Base-by-base conservation (phyloP, 768 basidiomycete genomes). In the Lentinula aciculospora region DNA sequence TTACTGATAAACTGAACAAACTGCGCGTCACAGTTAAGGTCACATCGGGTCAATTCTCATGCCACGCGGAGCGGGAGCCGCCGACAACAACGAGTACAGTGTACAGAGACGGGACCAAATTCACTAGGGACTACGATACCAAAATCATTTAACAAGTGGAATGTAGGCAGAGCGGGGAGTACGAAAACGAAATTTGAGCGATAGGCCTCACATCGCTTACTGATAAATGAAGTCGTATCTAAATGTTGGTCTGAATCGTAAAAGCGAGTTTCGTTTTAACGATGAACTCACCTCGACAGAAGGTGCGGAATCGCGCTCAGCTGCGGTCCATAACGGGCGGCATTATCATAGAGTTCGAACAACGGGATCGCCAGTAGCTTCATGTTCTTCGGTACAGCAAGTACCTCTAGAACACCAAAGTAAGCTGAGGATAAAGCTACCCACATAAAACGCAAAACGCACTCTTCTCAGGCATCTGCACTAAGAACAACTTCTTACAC, bases 321-420 rank as follows among this genome's bases (percentile, higher is more conserved):
- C 66, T 97, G 94, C 0, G 95, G 96, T 1, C 95, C 95, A 66
- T 95, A 95, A 57, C 86, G 79, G 0, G 96, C 94, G 8, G 94
- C 91, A 60, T 99, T 99, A 70, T 98, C 97, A 68, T 98, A 99
- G 13, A 98, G 77, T 72, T 99, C 97, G 67, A 96, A 98, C 36
- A 99, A 77, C 0, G 97, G 97, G 46, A 98, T 93, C 17, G 95
- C 96, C 40, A 96, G 84, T 7, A 99, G 83, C 69, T 98, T 98
- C 96, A 98, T 98, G 71, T 99, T 99, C 74, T 92, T 92, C 0
- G 97, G 97, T 3, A 99, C 95, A 0, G 94, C 93, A 8, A 99
- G 85, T 15, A 96, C 91, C 71, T 97, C 96, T 98, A 71, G 21
- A 58, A 25, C n/a, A 28, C 55, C 53, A 32, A 17, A 7, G 19